phyloP scores from a whole-genome alignment of 2,329 filamentous ascomycete genomes.

The Penicillium sp. region DNA sequence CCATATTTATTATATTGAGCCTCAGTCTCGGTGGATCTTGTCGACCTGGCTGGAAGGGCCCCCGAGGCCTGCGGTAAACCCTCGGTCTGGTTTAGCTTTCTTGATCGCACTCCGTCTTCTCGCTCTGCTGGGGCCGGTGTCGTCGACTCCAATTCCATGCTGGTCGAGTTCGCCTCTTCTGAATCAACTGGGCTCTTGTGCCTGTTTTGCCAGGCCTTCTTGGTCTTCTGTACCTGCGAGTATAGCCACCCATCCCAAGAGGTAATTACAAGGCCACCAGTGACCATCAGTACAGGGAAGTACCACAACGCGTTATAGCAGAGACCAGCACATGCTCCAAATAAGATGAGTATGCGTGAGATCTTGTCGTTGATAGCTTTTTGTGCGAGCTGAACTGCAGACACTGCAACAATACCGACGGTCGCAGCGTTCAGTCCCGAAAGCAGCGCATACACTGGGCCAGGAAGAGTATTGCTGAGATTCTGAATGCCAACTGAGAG shows the following conservation, averaged over 20 bases:
- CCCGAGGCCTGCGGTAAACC: neutral
- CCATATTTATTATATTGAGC: slow-evolving; percentile 30
- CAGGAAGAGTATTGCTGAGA: slow-evolving; percentile 62
- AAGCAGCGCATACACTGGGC: slow-evolving; percentile 67
- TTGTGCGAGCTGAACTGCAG: slow-evolving; percentile 67
- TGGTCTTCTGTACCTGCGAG: slow-evolving; percentile 46
- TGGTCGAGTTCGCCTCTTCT: slow-evolving; percentile 18
- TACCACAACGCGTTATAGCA: slow-evolving; percentile 76
- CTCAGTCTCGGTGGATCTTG: slow-evolving; percentile 5
- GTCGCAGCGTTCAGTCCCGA: slow-evolving; percentile 73
- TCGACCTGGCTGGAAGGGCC: neutral
- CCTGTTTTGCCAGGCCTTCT: slow-evolving; percentile 24
- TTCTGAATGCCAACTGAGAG: slow-evolving; percentile 67
- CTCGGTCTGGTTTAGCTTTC: slow-evolving; percentile 5
- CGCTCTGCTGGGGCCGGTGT: slow-evolving; percentile 17
- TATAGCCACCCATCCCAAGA: slow-evolving; percentile 61
- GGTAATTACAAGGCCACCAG: slow-evolving; percentile 57
- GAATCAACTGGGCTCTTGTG: slow-evolving; percentile 16
- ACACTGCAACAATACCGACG: slow-evolving; percentile 71
- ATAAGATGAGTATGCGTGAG: slow-evolving; percentile 66
- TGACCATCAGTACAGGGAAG: slow-evolving; percentile 66
- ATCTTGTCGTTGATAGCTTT: slow-evolving; percentile 69
- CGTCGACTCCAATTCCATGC: slow-evolving; percentile 9
- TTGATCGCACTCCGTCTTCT: slow-evolving; percentile 15
- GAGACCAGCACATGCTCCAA: slow-evolving; percentile 66